Conservation (phyloP, 139 green algal species). For the Closterium sp. region DNA sequence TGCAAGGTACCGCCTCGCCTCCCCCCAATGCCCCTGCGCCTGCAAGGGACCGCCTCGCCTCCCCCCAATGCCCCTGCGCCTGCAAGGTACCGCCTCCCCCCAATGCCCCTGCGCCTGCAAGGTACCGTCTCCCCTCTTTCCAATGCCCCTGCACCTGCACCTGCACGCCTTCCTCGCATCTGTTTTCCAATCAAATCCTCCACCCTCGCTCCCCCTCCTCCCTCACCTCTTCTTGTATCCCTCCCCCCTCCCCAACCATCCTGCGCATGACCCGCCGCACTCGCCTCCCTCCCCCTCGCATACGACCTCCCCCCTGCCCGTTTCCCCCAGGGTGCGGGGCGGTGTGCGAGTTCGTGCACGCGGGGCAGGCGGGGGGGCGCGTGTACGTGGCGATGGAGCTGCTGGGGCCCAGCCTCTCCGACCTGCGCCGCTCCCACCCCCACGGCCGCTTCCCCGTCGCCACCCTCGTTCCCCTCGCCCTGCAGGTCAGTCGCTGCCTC, state of each 20-base stretch:
- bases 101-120: constrained; percentile 17
- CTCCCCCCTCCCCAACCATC: not conserved
- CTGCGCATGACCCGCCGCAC: not conserved
- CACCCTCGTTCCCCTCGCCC: constrained; percentile 20
- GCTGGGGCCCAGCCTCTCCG: constrained; percentile 71
- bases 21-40: not conserved
- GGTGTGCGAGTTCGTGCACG: constrained; percentile 55
- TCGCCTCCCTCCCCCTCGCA: not conserved
- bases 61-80: not conserved
- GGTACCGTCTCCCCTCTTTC: constrained; percentile 1
- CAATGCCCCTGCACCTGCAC: not conserved
- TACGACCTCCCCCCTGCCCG: not conserved
- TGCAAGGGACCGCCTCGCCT: constrained; percentile 21
- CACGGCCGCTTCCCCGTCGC: constrained; percentile 50
- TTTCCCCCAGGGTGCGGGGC: constrained; percentile 23
- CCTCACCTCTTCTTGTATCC: not conserved
- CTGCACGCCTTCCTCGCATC: not conserved
- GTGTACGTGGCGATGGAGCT: constrained; percentile 83
- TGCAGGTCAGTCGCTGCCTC: constrained; percentile 27
- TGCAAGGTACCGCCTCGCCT: constrained; percentile 24
- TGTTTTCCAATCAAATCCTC: not conserved
- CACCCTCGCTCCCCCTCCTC: too few species aligned
- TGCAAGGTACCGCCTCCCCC: constrained; percentile 19
- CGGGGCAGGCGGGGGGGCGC: constrained; percentile 34
- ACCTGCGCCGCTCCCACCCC: constrained; percentile 48